Percentiles rank a stretch among this genome's conserved stretches.
Conservation (phyloP, 2,329 filamentous ascomycete species). For the Aspergillus tanneri region DNA sequence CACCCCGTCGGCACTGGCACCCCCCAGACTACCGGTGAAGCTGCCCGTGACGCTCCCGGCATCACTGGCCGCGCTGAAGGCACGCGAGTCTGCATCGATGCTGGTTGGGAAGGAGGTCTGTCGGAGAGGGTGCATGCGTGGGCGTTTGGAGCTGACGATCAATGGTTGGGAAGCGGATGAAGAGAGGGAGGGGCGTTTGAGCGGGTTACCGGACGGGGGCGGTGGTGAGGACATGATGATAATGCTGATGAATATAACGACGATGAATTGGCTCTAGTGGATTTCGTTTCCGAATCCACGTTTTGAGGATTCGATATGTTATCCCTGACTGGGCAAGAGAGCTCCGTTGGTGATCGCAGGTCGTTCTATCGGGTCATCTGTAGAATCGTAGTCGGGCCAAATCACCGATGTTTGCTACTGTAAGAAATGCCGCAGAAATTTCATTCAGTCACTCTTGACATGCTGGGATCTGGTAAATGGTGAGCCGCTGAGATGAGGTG, state of each 20-base stretch:
- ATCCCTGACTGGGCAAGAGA: neutral
- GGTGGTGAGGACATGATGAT: slow-evolving; percentile 43
- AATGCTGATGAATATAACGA: neutral
- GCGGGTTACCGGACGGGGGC: slow-evolving; percentile 32
- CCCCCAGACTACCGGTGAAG: slow-evolving; percentile 43
- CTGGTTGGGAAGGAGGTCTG: slow-evolving; percentile 47
- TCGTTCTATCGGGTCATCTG: neutral
- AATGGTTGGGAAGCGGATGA: slow-evolving; percentile 35
- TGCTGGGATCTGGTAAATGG: too few species aligned
- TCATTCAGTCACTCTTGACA: too few species aligned
- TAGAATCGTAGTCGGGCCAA: neutral
- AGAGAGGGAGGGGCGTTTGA: slow-evolving; percentile 45
- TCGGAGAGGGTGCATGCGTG: slow-evolving; percentile 48
- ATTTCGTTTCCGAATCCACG: neutral
- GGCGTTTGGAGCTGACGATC: slow-evolving; percentile 30
- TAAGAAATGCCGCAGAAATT: too few species aligned
- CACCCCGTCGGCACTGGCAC: slow-evolving; percentile 36
- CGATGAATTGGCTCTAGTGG: too few species aligned
- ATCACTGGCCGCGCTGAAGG: slow-evolving; percentile 37
- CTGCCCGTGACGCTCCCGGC: slow-evolving; percentile 45
- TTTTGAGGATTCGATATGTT: neutral
- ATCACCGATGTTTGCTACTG: too few species aligned
- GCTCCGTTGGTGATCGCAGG: neutral
- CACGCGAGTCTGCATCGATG: slow-evolving; percentile 31
- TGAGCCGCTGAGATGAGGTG: neutral